Base-by-base conservation (phyloP, 1,139 yeast species). In the Barnettozyma hawaiiensis region DNA sequence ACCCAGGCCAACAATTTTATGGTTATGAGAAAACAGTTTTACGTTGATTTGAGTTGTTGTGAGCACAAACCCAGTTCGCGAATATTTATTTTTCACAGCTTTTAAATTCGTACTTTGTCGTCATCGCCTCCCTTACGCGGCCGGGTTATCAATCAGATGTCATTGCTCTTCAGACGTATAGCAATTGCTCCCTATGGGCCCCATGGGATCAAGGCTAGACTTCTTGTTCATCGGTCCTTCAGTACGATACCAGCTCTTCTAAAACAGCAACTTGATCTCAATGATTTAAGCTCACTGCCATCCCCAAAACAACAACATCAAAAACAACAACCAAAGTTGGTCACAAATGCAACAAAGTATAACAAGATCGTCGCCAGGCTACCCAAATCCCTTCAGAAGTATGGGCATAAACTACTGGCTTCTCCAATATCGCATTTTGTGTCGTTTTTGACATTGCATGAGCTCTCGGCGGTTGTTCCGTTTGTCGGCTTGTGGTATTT, bases 391-490 rank as follows among this genome's bases (percentile, higher is more conserved):
- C 31, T 55, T 6, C 48, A 43, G 28, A 55, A 52, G 22, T 56
- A 56, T 34, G 58, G 57, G 0, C 35, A 32, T 2, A 47, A 53
- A 23, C 45, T 56, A 1, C 45, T 49, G 4, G 44, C 49, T 40
- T 85, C 89, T 0, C 89, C 95, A 2, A 66, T 81, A 7, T 71
- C 86, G 1, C 84, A 84, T 51, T 70, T 82, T n/a, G 71, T 85
- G 0, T 73, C 95, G 4, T 86, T 90, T 54, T 61, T 85, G 10
- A 64, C 89, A 2, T 67, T 90, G n/a, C 97, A 90, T 58, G 97
- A 90, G 59, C 54, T 86, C 35, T 75, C 96, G 0, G 96, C 97
- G 2, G 72, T 90, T 5, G 73, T 80, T 7, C 97, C 97, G 1
- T 70, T 90, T 40, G 66, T 86, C 26, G 79, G 80, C 0, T 58